Base-by-base conservation (phyloP, 139 green algal species). In the Trebouxia sp. region DNA sequence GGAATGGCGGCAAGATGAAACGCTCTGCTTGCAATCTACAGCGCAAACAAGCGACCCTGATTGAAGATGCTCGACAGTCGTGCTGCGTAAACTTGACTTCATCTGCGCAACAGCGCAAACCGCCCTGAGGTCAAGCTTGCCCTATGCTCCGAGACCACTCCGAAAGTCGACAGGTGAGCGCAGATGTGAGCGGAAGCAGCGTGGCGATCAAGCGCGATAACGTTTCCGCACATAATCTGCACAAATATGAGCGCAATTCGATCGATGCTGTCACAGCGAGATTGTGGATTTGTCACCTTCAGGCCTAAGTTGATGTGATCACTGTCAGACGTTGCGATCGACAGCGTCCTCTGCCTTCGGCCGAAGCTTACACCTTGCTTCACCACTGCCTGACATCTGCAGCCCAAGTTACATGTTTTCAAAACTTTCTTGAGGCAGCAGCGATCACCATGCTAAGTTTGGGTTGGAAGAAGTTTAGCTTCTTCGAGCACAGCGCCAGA, bases 401-500 rank as follows among this genome's bases (percentile, higher is more conserved):
- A 15, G 15, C 48, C 14, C 48, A 56, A 26, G 48, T 56, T 12
- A 56, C 48, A 56, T 56, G 15, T 12, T 12, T 15, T 15, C 15
- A 12, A 26, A 12, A 56, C 12, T 15, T 15, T 56, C 15, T 56
- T 12, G 14, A 17, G 15, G 37, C 35, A 30, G 0, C 0, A 37
- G 15, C 38, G 45, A 56, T 1, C n/a, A 28, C 3, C 55, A 79
- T 74, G 37, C 41, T 94, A 0, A 90, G 84, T 80, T 86, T 92
- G 9, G 92, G 88, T 3, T 93, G 85, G 41, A 77, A 77, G 42
- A 53, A 55, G 41, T 11, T 84, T 88, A 67, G 88, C 88, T 28
- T 93, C 89, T 30, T 80, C 39, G 12, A 83, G 91, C 81, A 85
- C 80, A 38, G 84, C 62, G n/a, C 43, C 62, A 88, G 65, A 43